These are phyloP conservation scores for Naganishia albida DNA, from an alignment of 1,284 basidiomycete species.

Conservation along the genomic window DNA sequence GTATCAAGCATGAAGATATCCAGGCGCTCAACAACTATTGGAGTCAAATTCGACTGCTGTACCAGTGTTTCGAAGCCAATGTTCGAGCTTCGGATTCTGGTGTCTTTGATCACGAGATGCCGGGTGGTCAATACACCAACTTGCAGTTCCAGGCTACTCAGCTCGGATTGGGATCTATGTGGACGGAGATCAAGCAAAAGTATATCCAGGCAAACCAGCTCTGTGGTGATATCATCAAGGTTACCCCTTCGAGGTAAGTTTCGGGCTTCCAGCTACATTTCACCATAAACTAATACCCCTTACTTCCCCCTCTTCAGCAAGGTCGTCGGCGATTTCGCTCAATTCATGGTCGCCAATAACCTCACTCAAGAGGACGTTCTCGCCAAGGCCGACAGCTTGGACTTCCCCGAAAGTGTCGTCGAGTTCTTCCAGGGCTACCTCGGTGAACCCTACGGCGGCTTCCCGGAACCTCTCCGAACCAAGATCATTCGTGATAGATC, in stretches of 20 bases:
- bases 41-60: conserved; percentile 94
- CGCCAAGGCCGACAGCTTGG: conserved; percentile 80
- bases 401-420: conserved; percentile 85
- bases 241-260: conserved; percentile 78
- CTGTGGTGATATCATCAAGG: conserved; percentile 99
- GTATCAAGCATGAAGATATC: conserved; percentile 96
- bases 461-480: conserved; percentile 93
- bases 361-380: conserved; percentile 84
- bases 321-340: conserved; percentile 98
- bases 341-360: conserved; percentile 97
- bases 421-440: conserved; percentile 98
- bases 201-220: conserved; percentile 96
- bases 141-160: conserved; percentile 98
- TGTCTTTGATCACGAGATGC: conserved; percentile 99
- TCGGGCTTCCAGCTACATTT: no score
- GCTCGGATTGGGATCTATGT: conserved; percentile 94
- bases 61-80: conserved; percentile 97
- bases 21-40: conserved; percentile 98
- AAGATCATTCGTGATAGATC: conserved; percentile 92
- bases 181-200: conserved; percentile 97
- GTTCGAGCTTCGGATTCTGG: conserved; percentile 94
- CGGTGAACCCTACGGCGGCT: conserved; percentile 93
- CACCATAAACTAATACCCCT: neutral
- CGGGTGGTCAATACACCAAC: conserved; percentile 93
- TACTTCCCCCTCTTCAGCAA: conserved; percentile 48